phyloP scores from a whole-genome alignment of 257 asterid genomes.

The Solanum infundibuliforme region DNA sequence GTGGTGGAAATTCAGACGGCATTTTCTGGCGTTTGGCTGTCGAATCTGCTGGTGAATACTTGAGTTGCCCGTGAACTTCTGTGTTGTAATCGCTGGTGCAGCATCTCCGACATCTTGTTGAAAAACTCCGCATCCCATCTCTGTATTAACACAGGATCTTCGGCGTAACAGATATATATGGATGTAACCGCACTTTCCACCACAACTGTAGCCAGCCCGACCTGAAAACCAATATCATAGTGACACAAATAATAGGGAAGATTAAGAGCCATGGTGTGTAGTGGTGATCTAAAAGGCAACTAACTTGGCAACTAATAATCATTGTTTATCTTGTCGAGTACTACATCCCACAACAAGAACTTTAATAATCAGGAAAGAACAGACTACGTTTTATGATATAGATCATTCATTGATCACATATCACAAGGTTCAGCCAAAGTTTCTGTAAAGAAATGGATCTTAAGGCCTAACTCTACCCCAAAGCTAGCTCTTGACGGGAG shows the following conservation, averaged over 20 bases:
- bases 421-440: neutral
- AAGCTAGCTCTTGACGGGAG: neutral
- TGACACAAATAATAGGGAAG: neutral
- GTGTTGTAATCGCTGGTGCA: slow-evolving; percentile 87
- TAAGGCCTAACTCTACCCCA: neutral
- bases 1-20: slow-evolving; percentile 23
- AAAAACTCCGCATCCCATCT: slow-evolving; percentile 81
- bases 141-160: slow-evolving; percentile 70
- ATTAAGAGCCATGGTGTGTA: neutral
- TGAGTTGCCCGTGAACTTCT: slow-evolving; percentile 75
- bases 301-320: neutral
- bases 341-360: neutral
- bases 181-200: slow-evolving; percentile 98
- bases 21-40: slow-evolving; percentile 41
- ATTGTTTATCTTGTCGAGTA: neutral
- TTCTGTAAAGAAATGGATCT: neutral
- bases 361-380: neutral
- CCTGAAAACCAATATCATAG: slow-evolving; percentile 28
- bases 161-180: slow-evolving; percentile 80
- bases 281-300: neutral
- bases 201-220: slow-evolving; percentile 85
- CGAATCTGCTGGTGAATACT: slow-evolving; percentile 44
- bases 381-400: neutral
- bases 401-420: neutral
- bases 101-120: slow-evolving; percentile 62